Evolutionary conservation across 495 filamentous ascomycete species (phyloP), one percentile per base, ranked within the genome.

Genomic region (Tuber umbilicatum): DNA sequence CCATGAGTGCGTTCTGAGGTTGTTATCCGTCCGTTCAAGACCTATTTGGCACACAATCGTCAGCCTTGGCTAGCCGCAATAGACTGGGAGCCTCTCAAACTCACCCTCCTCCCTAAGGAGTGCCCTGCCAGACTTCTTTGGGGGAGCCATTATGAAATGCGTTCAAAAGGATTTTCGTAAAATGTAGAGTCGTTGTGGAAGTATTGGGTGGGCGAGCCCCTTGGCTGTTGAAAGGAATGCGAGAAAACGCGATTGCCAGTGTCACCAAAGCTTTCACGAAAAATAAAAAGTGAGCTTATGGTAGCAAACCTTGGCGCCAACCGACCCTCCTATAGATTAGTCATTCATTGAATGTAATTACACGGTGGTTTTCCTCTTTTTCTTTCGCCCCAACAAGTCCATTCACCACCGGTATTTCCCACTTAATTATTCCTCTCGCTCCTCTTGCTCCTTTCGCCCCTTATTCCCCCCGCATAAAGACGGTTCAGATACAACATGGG

Each of bases 21-120:
- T 94, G 87, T 99, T 99, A 85, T 99, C 95, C 50, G 96, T 98
- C 78, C 94, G 87, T 84, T 95, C 93, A 68, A 99, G 90, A 75
- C 95, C 95, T 97, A 41, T 21, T 16, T 31, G 12, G 17, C n/a
- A 2, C 39, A 16, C 16, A 70, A 45, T 45, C 4, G 60, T 27
- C 31, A 73, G 50, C n/a, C 17, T 17, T 64, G 14, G 35, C 55
- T 9, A 23, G 27, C n/a, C n/a, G n/a, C n/a, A 35, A 19, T 21
- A 73, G 35, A 27, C 45, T 0, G 27, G 27, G 38, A 76, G 37
- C 45, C 21, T 75, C 55, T 19, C 31, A n/a, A 47, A 60, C 38
- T 10, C 35, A 82, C 80, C 81, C 70, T 82, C 81, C 60, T 82
- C 86, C 27, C 78, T 78, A 68, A 86, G 43, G 43, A 85, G 80